A percentile compares a stretch with the other conserved stretches of the same genome.
Evolutionary conservation across 2,329 filamentous ascomycete species (phyloP).

Genomic region (Paracamarosporium sp.): DNA sequence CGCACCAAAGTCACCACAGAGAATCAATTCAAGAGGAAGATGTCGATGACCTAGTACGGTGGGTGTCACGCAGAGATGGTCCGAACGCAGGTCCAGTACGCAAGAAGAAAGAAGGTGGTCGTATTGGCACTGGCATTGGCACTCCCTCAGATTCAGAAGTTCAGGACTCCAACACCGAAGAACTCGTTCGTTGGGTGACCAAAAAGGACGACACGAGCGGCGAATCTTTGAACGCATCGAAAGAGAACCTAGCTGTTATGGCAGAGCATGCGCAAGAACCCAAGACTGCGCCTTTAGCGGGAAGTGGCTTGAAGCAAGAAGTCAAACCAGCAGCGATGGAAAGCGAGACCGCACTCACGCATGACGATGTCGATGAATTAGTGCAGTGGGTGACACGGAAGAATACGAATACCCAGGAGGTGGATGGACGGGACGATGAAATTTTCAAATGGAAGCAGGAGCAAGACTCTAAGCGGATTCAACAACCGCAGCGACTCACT

Average conservation of each 20-base stretch:
- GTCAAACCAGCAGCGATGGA: constrained; percentile 5
- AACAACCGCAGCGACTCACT: no score
- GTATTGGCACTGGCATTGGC: not conserved
- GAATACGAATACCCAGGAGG: constrained; percentile 1
- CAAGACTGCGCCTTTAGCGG: not conserved
- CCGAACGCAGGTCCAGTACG: constrained; percentile 13
- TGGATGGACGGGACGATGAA: not conserved
- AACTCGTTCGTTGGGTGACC: constrained; percentile 11
- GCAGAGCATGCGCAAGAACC: not conserved
- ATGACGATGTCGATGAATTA: constrained; percentile 24
- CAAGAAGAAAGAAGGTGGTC: not conserved
- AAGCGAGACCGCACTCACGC: constrained; percentile 11
- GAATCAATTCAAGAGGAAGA: constrained; percentile 25
- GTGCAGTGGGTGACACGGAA: constrained; percentile 20
- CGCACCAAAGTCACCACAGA: not conserved
- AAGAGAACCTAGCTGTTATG: not conserved
- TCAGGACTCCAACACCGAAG: constrained; percentile 7
- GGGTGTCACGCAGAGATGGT: constrained; percentile 28
- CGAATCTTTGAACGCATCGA: constrained; percentile 10
- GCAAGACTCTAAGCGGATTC: no score
- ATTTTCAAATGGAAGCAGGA: not conserved
- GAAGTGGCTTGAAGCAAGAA: constrained; percentile 2
- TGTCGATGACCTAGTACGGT: constrained; percentile 33
- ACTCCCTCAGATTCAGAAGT: not conserved
- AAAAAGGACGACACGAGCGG: constrained; percentile 17